These are phyloP conservation scores for Solanum boliviense DNA, from an alignment of 257 asterid genomes.

Conservation along the genomic window DNA sequence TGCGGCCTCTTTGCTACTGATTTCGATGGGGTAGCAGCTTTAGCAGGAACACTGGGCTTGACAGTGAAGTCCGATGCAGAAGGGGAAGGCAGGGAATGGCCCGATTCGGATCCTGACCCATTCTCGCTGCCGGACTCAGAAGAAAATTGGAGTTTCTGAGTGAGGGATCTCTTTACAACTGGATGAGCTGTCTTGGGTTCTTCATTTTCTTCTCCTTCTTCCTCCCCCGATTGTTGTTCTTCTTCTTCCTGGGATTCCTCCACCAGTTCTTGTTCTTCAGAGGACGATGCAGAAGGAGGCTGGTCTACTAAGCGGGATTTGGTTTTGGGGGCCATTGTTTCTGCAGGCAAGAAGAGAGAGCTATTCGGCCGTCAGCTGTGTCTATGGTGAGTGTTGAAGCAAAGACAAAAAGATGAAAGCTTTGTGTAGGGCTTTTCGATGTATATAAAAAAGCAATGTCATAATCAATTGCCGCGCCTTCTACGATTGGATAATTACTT, in stretches of 20 bases:
- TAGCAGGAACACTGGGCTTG: slow-evolving; percentile 12
- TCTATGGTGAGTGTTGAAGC: not conserved
- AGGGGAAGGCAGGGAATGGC: slow-evolving; percentile 15
- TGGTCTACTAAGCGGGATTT: slow-evolving; percentile 2
- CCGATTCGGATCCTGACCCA: slow-evolving; percentile 13
- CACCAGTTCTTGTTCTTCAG: slow-evolving; percentile 1
- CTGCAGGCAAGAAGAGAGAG: not conserved
- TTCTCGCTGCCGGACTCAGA: not conserved
- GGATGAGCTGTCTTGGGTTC: not conserved
- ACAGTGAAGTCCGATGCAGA: slow-evolving; percentile 27
- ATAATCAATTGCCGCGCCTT: too few relatives aligned
- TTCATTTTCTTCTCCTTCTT: slow-evolving; percentile 4
- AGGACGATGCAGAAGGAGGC: slow-evolving; percentile 14
- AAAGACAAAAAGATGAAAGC: too few relatives aligned
- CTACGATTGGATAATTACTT: too few relatives aligned
- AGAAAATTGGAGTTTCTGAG: not conserved
- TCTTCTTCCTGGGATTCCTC: slow-evolving; percentile 2
- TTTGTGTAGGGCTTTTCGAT: too few relatives aligned
- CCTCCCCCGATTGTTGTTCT: not conserved
- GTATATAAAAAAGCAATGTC: too few relatives aligned
- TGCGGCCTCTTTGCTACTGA: slow-evolving; percentile 7
- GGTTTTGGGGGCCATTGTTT: slow-evolving; percentile 9
- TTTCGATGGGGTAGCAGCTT: not conserved
- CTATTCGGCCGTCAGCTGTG: not conserved
- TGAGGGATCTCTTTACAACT: not conserved